Base-by-base conservation (phyloP, 495 filamentous ascomycete genomes). In the Pseudoneurospora amorphoporcata region DNA sequence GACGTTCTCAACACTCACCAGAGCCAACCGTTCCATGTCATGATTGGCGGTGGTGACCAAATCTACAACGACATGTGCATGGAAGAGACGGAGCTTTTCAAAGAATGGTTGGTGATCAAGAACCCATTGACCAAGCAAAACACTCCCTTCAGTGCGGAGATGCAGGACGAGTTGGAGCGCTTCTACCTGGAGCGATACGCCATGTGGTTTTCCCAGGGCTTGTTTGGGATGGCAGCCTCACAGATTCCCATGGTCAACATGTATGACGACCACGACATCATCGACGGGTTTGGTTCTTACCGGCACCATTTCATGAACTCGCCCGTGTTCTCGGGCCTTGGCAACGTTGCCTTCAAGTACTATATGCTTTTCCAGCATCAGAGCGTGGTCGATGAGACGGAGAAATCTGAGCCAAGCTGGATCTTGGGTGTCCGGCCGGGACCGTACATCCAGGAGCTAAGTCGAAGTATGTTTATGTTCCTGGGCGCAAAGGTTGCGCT, bases 191-290 rank as follows among this genome's bases (percentile, higher is more conserved):
- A 96, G 70, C 87, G 92, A 68, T 99, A 99, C 79, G 87, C 88
- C 73, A 84, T 83, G 84, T 98, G 95, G 94, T 99, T 97, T 81
- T 97, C 94, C 3, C 94, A 97, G 78, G 95, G 96, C 3, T 85
- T 97, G 39, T 99, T 97, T 79, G 91, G 92, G 35, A 88, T 98
- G 80, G 95, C 94, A 1, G 95, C 91, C 75, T 91, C 92, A 8
- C 95, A 98, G 78, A 98, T 99, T 69, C 95, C 95, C 58, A 98
- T 97, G 95, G 86, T 99, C 76, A 99, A 99, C 80, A 92, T 99
- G 74, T 98, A 91, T 85, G 95, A 98, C 80, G 95, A 98, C 77
- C 95, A 98, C 82, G 95, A 99, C 75, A 97, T 98, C 76, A 95
- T 99, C 74, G 95, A 99, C 80, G 96, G 95, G 2, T 99, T 89